A percentile compares a stretch with the other conserved stretches of the same genome.
Conservation (phyloP, 805 yeast genomes). For the Myxozyma nipponensis region DNA sequence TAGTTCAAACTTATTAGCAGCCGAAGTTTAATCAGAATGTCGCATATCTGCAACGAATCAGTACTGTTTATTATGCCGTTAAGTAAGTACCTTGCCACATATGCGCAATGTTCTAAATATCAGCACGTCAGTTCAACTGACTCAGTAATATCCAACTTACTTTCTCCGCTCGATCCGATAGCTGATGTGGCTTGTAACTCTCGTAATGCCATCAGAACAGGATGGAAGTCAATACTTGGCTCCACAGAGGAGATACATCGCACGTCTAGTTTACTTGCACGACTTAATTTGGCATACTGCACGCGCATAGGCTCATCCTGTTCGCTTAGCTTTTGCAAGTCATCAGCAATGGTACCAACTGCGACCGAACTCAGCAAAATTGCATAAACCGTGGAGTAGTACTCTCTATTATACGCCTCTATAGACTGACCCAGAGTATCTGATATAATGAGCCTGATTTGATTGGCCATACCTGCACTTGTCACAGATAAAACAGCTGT, state of each 20-base stretch:
- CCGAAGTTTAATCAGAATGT: constrained; percentile 3
- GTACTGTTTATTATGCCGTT: constrained; percentile 2
- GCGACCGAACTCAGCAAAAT: neutral
- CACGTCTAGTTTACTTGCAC: neutral
- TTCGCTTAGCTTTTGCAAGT: no score
- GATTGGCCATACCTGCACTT: no score
- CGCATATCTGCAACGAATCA: constrained; percentile 7
- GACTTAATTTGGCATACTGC: neutral
- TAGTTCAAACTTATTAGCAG: constrained; percentile 4
- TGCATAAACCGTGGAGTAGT: neutral
- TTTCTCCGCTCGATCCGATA: no score
- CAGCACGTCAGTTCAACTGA: neutral
- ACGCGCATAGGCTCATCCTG: neutral
- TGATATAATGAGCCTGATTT: no score
- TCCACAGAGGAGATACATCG: neutral
- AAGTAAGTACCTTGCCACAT: constrained; percentile 11
- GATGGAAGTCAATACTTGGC: neutral
- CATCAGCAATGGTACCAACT: neutral
- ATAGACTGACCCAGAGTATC: no score
- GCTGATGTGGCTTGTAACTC: no score
- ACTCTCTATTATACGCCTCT: no score
- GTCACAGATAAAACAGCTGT: neutral
- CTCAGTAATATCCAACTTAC: neutral
- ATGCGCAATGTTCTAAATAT: neutral
- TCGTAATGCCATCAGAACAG: neutral